A percentile compares a stretch with the other conserved stretches of the same genome.
phyloP scores from a whole-genome alignment of 1,284 basidiomycete species.

The Rhodotorula sp. region DNA sequence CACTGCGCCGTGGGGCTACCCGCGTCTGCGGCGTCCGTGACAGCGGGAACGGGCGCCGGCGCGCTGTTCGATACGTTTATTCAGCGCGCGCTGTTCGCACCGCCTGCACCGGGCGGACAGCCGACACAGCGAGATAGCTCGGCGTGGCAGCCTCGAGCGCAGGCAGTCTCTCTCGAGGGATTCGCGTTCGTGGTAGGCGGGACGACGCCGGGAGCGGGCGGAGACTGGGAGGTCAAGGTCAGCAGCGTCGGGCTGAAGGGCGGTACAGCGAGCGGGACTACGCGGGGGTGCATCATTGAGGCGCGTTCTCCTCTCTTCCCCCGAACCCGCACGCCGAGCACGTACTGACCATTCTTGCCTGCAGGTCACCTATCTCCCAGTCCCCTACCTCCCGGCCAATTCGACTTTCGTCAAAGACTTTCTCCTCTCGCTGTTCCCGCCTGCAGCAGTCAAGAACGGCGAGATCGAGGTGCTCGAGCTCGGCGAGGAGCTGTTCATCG shows the following conservation, averaged over 20 bases:
- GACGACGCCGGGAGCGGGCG: not conserved
- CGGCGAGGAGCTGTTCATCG: slow-evolving; percentile 4
- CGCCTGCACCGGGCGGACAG: slow-evolving; percentile 5
- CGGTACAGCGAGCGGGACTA: slow-evolving; percentile 28
- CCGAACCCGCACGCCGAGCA: not conserved
- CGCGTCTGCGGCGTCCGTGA: not conserved
- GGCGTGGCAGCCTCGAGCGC: slow-evolving; percentile 35
- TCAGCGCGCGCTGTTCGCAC: slow-evolving; percentile 37
- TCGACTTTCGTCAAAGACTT: slow-evolving; percentile 40
- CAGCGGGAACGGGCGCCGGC: not conserved
- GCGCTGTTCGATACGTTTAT: slow-evolving; percentile 41
- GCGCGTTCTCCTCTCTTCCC: slow-evolving; percentile 8
- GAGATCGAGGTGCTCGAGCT: slow-evolving; percentile 31
- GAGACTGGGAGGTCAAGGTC: slow-evolving; percentile 41
- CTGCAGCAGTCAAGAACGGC: slow-evolving; percentile 29
- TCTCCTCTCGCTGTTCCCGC: slow-evolving; percentile 36
- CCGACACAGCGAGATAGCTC: not conserved
- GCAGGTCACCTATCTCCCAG: slow-evolving; percentile 39
- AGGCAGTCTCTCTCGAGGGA: slow-evolving; percentile 37
- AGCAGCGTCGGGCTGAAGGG: slow-evolving; percentile 37
- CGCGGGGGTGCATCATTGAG: slow-evolving; percentile 36
- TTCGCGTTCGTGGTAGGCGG: slow-evolving; percentile 23
- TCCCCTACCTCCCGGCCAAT: slow-evolving; percentile 34
- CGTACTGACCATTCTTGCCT: not conserved
- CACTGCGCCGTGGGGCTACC: slow-evolving; percentile 23